Conservation (phyloP, 169 alveolate genomes). For the Plasmodium gallinaceum region DNA sequence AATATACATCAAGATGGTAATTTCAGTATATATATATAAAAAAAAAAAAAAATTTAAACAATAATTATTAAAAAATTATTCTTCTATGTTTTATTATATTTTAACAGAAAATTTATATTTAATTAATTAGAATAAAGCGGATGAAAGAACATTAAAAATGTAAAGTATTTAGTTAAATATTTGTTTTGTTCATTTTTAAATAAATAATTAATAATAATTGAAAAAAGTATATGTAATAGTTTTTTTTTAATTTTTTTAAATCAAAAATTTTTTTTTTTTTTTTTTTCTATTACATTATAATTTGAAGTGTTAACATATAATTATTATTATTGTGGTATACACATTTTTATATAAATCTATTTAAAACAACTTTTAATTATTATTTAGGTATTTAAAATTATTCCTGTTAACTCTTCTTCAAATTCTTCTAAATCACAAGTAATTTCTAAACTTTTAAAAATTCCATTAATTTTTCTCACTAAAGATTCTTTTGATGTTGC, state of each 20-base stretch:
- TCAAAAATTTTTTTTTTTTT: background rate
- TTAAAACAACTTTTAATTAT: background rate
- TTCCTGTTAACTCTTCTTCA: constrained; percentile 48
- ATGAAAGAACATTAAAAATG: background rate
- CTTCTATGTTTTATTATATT: background rate
- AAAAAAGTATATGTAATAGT: background rate
- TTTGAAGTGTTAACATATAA: background rate
- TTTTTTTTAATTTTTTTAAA: background rate
- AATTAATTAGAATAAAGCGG: constrained; percentile 24
- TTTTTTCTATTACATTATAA: background rate
- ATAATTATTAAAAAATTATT: background rate
- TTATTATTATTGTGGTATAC: background rate
- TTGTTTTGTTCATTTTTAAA: background rate
- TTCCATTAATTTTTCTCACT: constrained; percentile 72
- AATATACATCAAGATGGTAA: constrained; percentile 42
- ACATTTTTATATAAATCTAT: background rate
- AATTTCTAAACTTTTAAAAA: constrained; percentile 69
- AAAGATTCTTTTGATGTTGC: constrained; percentile 74
- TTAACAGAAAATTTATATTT: constrained; percentile 29
- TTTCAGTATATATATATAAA: background rate
- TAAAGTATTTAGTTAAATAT: constrained; percentile 9
- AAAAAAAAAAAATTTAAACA: background rate
- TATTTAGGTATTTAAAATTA: constrained; percentile 57
- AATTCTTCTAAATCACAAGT: constrained; percentile 71
- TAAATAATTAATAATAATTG: background rate